Evolutionary conservation across 306 rosid genomes (phyloP).

Genomic region (Vicia faba): DNA sequence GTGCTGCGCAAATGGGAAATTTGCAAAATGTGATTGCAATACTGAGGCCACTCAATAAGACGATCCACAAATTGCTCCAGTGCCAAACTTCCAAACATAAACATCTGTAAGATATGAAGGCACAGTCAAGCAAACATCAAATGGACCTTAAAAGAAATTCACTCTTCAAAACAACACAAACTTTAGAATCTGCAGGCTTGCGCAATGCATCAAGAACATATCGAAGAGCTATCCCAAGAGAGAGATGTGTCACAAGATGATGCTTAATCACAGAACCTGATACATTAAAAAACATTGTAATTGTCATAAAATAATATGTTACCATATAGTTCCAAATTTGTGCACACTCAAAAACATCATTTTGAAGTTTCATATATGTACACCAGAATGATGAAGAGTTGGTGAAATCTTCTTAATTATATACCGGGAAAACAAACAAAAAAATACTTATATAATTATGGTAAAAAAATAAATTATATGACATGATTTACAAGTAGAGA

Average conservation of each 20-base stretch:
- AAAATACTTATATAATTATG: too few relatives aligned
- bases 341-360: constrained; percentile 7
- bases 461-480: neutral
- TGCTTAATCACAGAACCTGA: constrained; percentile 91
- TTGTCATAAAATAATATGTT: neutral
- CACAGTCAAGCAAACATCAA: constrained; percentile 33
- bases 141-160: constrained; percentile 26
- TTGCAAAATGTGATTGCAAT: constrained; percentile 96
- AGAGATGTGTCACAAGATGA: constrained; percentile 92
- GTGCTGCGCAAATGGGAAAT: constrained; percentile 88
- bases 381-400: constrained; percentile 4
- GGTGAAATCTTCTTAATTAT: neutral
- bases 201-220: constrained; percentile 95
- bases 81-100: constrained; percentile 87
- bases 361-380: neutral
- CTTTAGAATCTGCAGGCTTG: constrained; percentile 98
- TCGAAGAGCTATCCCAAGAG: constrained; percentile 95
- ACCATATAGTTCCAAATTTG: neutral
- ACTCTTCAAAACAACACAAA: constrained; percentile 43
- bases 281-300: constrained; percentile 15
- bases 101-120: constrained; percentile 73
- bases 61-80: constrained; percentile 99
- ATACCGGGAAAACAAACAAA: neutral
- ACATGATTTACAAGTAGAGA: neutral
- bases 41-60: constrained; percentile 97